Evolutionary conservation across 1,139 yeast species (phyloP).

Genomic region (Geotrichum cucujoidarum): DNA sequence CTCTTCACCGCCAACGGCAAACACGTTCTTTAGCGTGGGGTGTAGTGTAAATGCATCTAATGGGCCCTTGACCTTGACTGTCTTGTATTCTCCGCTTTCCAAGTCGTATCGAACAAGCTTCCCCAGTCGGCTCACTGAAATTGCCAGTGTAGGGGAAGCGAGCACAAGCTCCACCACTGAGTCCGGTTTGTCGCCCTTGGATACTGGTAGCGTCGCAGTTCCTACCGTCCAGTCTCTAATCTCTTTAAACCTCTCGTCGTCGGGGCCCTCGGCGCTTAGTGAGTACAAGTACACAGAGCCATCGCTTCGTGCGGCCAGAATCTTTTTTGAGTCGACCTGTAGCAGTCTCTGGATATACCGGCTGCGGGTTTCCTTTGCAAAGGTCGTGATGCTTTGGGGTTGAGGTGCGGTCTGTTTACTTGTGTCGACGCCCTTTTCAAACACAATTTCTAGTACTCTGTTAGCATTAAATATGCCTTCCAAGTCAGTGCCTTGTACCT

Average conservation of each 20-base stretch:
- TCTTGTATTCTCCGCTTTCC: slow-evolving; percentile 13
- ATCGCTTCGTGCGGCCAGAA: slow-evolving; percentile 18
- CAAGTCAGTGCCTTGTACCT: too few species aligned
- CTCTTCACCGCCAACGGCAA: slow-evolving; percentile 45
- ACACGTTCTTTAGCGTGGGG: slow-evolving; percentile 18
- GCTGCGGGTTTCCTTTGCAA: slow-evolving; percentile 29
- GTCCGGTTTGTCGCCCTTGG: slow-evolving; percentile 3
- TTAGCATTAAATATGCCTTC: too few species aligned
- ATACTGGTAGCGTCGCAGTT: neutral
- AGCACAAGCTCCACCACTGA: slow-evolving; percentile 19
- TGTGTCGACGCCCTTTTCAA: slow-evolving; percentile 33
- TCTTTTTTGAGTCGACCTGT: slow-evolving; percentile 18
- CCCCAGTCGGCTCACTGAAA: slow-evolving; percentile 21
- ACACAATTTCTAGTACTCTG: slow-evolving; percentile 31
- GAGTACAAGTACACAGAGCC: slow-evolving; percentile 18
- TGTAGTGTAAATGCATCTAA: slow-evolving; percentile 18
- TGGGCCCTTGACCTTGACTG: slow-evolving; percentile 20
- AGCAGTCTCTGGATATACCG: slow-evolving; percentile 30
- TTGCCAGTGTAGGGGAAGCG: neutral
- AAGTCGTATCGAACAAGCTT: slow-evolving; percentile 19
- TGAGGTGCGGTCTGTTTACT: slow-evolving; percentile 31
- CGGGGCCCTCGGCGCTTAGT: neutral
- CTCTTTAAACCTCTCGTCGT: neutral
- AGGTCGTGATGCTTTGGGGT: slow-evolving; percentile 28
- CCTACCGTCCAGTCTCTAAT: slow-evolving; percentile 12